Conservation (phyloP, 495 filamentous ascomycete genomes). For the Bombardia bombarda region DNA sequence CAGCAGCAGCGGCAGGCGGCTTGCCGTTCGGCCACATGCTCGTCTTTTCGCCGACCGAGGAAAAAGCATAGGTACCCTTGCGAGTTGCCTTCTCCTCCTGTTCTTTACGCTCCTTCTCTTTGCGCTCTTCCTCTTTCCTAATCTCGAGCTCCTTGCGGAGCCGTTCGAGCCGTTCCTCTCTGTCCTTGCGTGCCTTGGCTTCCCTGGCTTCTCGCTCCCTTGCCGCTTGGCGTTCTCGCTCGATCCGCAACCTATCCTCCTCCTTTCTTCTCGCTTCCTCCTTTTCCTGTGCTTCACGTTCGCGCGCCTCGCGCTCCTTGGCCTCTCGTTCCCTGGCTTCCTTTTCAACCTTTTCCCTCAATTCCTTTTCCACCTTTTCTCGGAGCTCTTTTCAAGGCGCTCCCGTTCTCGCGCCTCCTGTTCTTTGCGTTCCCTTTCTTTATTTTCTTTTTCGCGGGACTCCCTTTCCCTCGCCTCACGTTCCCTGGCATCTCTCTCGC, state of each 20-base stretch:
- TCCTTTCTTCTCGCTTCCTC: slow-evolving; percentile 7
- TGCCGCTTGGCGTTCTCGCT: slow-evolving; percentile 24
- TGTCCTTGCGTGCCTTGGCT: slow-evolving; percentile 35
- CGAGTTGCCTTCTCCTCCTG: slow-evolving; percentile 27
- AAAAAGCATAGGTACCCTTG: slow-evolving; percentile 43
- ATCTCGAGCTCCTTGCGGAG: slow-evolving; percentile 17
- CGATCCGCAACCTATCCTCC: slow-evolving; percentile 31
- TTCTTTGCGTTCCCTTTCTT: slow-evolving; percentile 43
- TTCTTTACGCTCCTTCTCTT: slow-evolving; percentile 28
- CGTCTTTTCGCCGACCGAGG: slow-evolving; percentile 47
- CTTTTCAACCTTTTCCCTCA: slow-evolving; percentile 23
- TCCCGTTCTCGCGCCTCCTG: slow-evolving; percentile 33
- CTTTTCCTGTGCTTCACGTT: slow-evolving; percentile 26
- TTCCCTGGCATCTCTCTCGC: slow-evolving; percentile 57
- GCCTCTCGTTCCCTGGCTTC: slow-evolving; percentile 17
- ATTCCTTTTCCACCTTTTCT: slow-evolving; percentile 30
- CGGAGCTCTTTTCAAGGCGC: slow-evolving; percentile 39
- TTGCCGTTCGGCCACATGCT: slow-evolving; percentile 48
- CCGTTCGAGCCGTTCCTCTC: slow-evolving; percentile 16
- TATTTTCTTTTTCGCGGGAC: slow-evolving; percentile 41
- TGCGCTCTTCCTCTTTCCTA: slow-evolving; percentile 25
- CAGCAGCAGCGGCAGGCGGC: slow-evolving; percentile 22
- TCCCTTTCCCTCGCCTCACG: slow-evolving; percentile 24
- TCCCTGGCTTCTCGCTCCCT: slow-evolving; percentile 22
- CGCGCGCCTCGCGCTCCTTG: slow-evolving; percentile 25